Evolutionary conservation across 805 yeast genomes (phyloP).

Genomic region (Blastobotrys muscicola): DNA sequence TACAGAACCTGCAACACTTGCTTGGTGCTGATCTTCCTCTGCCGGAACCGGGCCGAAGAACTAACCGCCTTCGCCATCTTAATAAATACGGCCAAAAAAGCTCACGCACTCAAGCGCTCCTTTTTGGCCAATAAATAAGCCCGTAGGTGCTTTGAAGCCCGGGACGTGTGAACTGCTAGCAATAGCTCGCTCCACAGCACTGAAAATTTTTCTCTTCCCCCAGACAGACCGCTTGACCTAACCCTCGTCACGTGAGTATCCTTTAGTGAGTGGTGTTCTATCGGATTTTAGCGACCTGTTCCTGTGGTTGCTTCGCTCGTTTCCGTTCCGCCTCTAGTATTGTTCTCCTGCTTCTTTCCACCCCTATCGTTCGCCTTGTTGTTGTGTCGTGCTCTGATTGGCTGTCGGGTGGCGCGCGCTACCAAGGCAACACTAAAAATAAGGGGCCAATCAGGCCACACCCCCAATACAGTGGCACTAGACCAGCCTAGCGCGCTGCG

Average conservation of each 20-base stretch:
- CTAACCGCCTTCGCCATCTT: slow-evolving; percentile 4
- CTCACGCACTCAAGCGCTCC: background rate
- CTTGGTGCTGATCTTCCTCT: slow-evolving; percentile 88
- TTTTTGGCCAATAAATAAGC: background rate
- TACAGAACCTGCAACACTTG: slow-evolving; percentile 70
- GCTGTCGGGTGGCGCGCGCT: no score
- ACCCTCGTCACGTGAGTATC: no score
- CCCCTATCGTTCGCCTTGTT: no score
- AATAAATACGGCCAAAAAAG: background rate
- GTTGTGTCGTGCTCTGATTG: no score
- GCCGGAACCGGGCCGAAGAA: slow-evolving; percentile 65
- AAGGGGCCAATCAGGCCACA: no score
- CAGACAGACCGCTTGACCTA: no score
- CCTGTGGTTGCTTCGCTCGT: background rate
- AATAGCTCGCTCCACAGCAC: background rate
- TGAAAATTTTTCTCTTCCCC: background rate
- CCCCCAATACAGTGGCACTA: no score
- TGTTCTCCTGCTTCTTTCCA: no score
- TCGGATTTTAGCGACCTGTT: background rate
- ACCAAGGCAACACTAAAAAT: no score
- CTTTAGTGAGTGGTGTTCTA: no score
- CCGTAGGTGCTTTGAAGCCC: background rate
- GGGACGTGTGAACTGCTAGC: background rate
- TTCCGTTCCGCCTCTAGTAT: background rate
- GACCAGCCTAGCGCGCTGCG: no score